Evolutionary conservation across 23 red algal genomes (phyloP), one percentile per base, ranked within the genome.

Genomic region (Agarophyton chilense): DNA sequence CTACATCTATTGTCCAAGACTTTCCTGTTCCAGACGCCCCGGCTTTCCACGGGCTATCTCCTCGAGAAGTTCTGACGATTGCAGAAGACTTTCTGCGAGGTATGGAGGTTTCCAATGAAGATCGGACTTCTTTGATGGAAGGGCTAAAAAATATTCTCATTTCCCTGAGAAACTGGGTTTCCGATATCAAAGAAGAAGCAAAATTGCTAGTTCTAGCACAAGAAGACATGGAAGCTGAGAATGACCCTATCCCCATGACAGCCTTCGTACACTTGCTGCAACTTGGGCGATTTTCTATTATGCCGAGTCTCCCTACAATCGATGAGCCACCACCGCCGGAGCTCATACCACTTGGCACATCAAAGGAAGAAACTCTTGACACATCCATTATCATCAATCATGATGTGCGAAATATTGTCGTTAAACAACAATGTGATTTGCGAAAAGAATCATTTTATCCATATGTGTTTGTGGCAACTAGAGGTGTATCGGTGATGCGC

Each of bases 381-480:
- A 35, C 70, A 13, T 63, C 66, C 36, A 21, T 88, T 4, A 72
- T 61, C 33, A 14, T 31, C 38, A 25, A 76, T 19, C 33, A 68
- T 18, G 39, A 65, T 16, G 26, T 66, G 7, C 67, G 41, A 52
- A 49, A 60, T 0, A 31, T 45, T 63, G 18, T 83, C 60, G 40
- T n/a, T 2, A 13, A 50, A 22, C 52, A 83, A 38, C 46, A 44
- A 14, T 64, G 26, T 39, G 10, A 39, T 25, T 45, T 60, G 14
- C 17, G 44, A 55, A 49, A 66, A n/a, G 52, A 64, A 22, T 88
- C 84, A 40, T 36, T 39, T 46, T 75, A 88, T 62, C 84, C 84
- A 16, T 77, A 88, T 34, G 22, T 88, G 21, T 88, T 88, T 67
- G 33, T 88, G 11, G 84, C 84, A 10, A 88, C 84, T 52, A 76